Evolutionary conservation across 2,329 filamentous ascomycete genomes (phyloP), one percentile per base, ranked within the genome.

Genomic region (Aspergillus sp.): DNA sequence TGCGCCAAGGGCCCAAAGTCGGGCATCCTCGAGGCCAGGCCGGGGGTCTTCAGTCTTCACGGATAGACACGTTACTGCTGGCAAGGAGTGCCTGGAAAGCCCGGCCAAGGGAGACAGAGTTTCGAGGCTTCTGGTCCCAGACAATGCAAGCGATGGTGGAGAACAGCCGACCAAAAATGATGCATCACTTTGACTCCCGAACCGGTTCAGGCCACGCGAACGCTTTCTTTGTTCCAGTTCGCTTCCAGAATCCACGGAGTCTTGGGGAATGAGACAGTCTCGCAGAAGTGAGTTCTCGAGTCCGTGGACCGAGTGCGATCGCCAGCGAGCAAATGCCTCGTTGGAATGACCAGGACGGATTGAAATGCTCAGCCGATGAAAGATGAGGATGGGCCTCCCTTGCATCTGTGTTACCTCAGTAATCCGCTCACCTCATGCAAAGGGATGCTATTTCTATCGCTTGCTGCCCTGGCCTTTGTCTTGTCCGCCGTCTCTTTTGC

Each of bases 381-480:
- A 42, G 46, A 48, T 48, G 46, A 48, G 13, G 46, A 37, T 48
- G 24, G n/a, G 27, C 46, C 46, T 48, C 46, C 46, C 46, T 48
- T 48, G 46, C 46, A 48, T 48, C 46, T 48, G 46, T 48, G 46
- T 33, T 27, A 48, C 46, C 40, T n/a, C 34, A n/a, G 34, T 37
- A 37, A 37, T 37, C 12, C n/a, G 34, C 34, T 47, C 22, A 47
- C 24, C 24, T 30, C 27, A 30, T 30, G 27, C 27, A 30, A 30
- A 30, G 27, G 27, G 24, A 47, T 27, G 45, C 45, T 47, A 33
- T 47, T 27, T 30, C 27, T 30, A 30, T 30, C 27, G 9, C 9
- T 37, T 13, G n/a, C 34, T 3, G 34, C 34, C 34, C 15, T n/a
- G 34, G 5, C 5, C 34, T n/a, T 37, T 37, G 34, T 30, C 27